phyloP scores from a whole-genome alignment of 768 basidiomycete genomes.

The Amanita polypyramis region DNA sequence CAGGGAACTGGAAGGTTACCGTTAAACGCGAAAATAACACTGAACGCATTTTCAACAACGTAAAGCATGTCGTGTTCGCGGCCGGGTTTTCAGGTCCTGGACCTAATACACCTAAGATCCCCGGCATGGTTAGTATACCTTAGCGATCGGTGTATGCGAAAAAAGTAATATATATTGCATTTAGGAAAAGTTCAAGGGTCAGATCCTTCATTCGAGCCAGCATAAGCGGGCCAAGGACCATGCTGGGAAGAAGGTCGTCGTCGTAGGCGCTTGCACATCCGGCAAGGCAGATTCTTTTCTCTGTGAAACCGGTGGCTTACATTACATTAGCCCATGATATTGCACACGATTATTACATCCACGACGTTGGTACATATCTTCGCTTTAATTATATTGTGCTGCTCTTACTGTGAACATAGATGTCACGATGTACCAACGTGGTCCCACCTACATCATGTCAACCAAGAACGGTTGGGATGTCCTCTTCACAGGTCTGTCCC shows the following conservation, averaged over 20 bases:
- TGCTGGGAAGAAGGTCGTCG: background rate
- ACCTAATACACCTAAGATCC: slow-evolving; percentile 33
- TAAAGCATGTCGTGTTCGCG: slow-evolving; percentile 44
- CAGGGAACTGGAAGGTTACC: slow-evolving; percentile 34
- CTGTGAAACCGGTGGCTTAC: background rate
- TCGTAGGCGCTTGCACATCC: slow-evolving; percentile 50
- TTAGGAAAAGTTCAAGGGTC: slow-evolving; percentile 38
- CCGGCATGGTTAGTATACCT: slow-evolving; percentile 23
- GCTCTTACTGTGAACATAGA: background rate
- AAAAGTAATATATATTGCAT: background rate
- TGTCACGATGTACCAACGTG: slow-evolving; percentile 3
- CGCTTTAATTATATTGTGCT: background rate
- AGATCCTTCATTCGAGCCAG: slow-evolving; percentile 38
- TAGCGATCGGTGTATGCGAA: no score
- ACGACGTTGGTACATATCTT: background rate
- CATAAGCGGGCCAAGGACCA: slow-evolving; percentile 15
- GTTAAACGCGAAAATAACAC: slow-evolving; percentile 23
- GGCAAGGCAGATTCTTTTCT: slow-evolving; percentile 17
- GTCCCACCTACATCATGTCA: slow-evolving; percentile 1
- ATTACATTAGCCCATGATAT: slow-evolving; percentile 27
- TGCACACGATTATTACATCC: slow-evolving; percentile 21
- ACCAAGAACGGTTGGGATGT: slow-evolving; percentile 17
- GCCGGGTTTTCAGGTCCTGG: slow-evolving; percentile 33
- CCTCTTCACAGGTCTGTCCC: slow-evolving; percentile 15
- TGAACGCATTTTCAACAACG: slow-evolving; percentile 24